Base-by-base conservation (phyloP, 164 flowering plant species). In the Warburgia ugandensis region DNA sequence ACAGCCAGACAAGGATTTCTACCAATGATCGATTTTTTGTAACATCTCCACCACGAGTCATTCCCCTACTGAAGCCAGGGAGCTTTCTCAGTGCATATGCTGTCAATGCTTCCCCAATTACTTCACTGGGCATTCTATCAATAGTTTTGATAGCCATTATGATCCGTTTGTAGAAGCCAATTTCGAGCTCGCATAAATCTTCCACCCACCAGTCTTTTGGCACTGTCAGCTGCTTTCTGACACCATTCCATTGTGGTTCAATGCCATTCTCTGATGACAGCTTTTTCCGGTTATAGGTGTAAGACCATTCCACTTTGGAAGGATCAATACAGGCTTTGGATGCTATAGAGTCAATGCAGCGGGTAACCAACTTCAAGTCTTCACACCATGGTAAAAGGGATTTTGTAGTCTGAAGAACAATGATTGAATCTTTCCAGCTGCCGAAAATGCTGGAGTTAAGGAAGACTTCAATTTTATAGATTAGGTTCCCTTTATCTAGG, bases 171-270 rank as follows among this genome's bases (percentile, higher is more conserved):
- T 73, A 94, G 28, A 76, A 62, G 63, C 78, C 96, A 37, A 84
- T 66, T 23, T 82, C 94, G 23, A 94, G 87, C 56, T 89, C 99
- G 56, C 87, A 75, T 32, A 94, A 49, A 60, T 90, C 97, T 68
- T 89, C 95, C 19, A 81, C 86, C 99, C 99, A 94, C 99, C 99
- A 94, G 54, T 94, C 99, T 43, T 68, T 69, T 0, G 97, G 96
- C 37, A 89, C 89, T 10, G 35, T 27, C 16, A 55, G 50, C 21
- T 80, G 77, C 39, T 53, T 81, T 31, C 72, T 64, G 16, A 73
- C 67, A 45, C 80, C 86, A 52, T 78, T 77, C 68, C 65, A 71
- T 46, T 59, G 68, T 20, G 67, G 66, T 25, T 87, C 86, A 56
- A 53, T 68, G 37, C 72, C 81, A 62, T 81, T 78, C 59, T 91